Evolutionary conservation across 2,329 filamentous ascomycete species (phyloP), one percentile per base, ranked within the genome.

Genomic region (Lasiodiplodia citricola): DNA sequence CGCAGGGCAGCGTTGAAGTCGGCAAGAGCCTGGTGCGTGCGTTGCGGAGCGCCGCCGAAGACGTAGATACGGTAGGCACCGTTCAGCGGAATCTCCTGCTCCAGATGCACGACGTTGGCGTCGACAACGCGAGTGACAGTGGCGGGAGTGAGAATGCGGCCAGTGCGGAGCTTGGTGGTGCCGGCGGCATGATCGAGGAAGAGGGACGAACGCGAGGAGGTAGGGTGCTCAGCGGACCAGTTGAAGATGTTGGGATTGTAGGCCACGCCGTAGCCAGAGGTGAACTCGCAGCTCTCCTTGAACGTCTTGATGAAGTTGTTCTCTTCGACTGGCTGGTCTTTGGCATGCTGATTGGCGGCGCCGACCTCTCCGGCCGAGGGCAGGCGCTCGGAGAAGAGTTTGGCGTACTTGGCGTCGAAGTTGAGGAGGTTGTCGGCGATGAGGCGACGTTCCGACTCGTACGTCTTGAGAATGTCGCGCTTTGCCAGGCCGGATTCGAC

Each of bases 251-350:
- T 97, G 66, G 91, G 86, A 72, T 90, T 87, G 83, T 97, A 97
- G 37, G 90, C 91, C 25, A 97, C 93, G 70, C 94, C 94, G 78
- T 97, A 97, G 69, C 94, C 94, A 72, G 91, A 94, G 13, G 94
- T 97, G 80, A 97, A 97, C 76, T 96, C 93, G 83, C 94, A 97
- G 37, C 90, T 89, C 68, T 92, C 92, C 79, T 97, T 97, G 85
- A 97, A 97, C 0, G 91, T 93, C 82, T 91, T 91, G 77, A 97
- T 88, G 77, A 97, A 97, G 13, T 92, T 89, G 75, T 94, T 94
- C 69, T 92, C 90, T 57, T 88, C 84, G 16, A 8, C 2, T 50
- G 71, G 18, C 4, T 57, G 37, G 14, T 64, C 50, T 6, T 75
- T 73, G 18, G 76, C 73, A 18, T 76, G 72, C 38, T 71, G 72